These are phyloP conservation scores for Trypanosoma mega DNA, from an alignment of 208 protist species.

Conservation along the genomic window DNA sequence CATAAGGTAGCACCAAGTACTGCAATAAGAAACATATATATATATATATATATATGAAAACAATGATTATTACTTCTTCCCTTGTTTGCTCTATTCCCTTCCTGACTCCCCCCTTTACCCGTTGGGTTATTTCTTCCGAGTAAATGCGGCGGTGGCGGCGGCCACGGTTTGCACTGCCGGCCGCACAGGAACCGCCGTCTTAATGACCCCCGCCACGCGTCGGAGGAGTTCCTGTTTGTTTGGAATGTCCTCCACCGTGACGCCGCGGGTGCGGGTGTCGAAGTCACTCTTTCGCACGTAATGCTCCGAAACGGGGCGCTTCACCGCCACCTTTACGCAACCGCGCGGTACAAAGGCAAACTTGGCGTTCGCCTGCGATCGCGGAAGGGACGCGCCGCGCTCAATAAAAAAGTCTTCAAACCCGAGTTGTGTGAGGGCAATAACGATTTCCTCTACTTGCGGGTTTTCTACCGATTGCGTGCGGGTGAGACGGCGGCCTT, in stretches of 20 bases:
- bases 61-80: too few species aligned
- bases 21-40: too few species aligned
- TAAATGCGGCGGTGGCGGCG: conserved; percentile 26
- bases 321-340: conserved; percentile 75
- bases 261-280: conserved; percentile 69
- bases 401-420: conserved; percentile 59
- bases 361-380: conserved; percentile 51
- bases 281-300: conserved; percentile 90
- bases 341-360: conserved; percentile 76
- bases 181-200: conserved; percentile 38
- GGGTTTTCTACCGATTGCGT: conserved; percentile 67
- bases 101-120: too few species aligned
- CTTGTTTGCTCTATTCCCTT: too few species aligned
- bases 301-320: conserved; percentile 64
- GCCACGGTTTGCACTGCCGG: conserved; percentile 40
- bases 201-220: conserved; percentile 69
- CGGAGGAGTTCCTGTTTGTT: conserved; percentile 77
- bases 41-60: too few species aligned
- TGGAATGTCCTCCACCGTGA: conserved; percentile 53
- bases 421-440: conserved; percentile 53
- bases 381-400: conserved; percentile 47
- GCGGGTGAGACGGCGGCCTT: conserved; percentile 76
- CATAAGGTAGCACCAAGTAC: too few species aligned
- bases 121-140: conserved; percentile 26
- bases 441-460: conserved; percentile 60